These are phyloP conservation scores for Jamesozyma rosinii DNA, from an alignment of 805 yeast species.

Conservation along the genomic window DNA sequence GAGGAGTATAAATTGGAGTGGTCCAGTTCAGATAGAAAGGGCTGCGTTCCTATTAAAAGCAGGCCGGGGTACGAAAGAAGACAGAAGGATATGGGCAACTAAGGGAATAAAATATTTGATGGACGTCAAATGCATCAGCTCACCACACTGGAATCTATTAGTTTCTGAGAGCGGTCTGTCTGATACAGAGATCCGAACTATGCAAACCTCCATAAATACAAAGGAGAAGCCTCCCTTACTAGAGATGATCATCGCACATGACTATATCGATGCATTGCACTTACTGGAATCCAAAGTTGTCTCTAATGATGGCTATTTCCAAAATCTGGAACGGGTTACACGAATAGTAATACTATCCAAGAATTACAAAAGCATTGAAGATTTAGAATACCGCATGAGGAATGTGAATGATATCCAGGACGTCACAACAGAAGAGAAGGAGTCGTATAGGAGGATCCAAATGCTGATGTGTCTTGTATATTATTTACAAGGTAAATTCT, in stretches of 20 bases:
- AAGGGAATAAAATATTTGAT: slow-evolving; percentile 11
- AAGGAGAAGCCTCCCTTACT: background rate
- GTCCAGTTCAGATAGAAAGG: slow-evolving; percentile 15
- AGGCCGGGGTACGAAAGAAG: slow-evolving; percentile 4
- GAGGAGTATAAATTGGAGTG: background rate
- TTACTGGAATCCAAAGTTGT: slow-evolving; percentile 12
- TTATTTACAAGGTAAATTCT: slow-evolving; percentile 18
- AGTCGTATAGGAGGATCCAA: slow-evolving; percentile 10
- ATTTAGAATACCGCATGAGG: slow-evolving; percentile 17
- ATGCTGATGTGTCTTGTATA: slow-evolving; percentile 12
- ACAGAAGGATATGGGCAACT: slow-evolving; percentile 9
- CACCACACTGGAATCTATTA: slow-evolving; percentile 14
- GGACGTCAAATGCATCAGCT: slow-evolving; percentile 4
- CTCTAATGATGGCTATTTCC: slow-evolving; percentile 5
- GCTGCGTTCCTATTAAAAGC: slow-evolving; percentile 8
- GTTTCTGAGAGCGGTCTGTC: slow-evolving; percentile 3
- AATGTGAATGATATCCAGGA: slow-evolving; percentile 1
- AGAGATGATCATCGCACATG: slow-evolving; percentile 15
- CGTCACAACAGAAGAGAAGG: slow-evolving; percentile 6
- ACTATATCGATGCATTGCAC: slow-evolving; percentile 18
- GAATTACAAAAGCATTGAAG: slow-evolving; percentile 18
- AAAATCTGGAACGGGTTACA: slow-evolving; percentile 13
- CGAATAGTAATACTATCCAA: slow-evolving; percentile 12
- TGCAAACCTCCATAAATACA: background rate
- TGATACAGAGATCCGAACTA: background rate